A percentile compares a stretch with the other conserved stretches of the same genome.
Conservation (phyloP, 768 basidiomycete genomes). For the Suillus subluteus region DNA sequence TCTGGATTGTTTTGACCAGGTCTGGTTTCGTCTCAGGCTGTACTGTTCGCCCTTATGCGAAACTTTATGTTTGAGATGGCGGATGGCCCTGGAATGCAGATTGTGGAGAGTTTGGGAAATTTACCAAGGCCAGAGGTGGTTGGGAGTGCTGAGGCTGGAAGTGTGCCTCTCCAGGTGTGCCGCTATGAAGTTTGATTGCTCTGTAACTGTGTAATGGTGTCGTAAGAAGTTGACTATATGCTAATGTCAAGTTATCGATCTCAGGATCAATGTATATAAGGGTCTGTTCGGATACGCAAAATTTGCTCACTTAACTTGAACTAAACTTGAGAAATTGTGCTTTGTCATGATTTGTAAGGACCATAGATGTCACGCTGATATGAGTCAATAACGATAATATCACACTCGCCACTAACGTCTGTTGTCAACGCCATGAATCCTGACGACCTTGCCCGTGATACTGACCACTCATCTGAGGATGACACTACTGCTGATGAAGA, state of each 20-base stretch:
- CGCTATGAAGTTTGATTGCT: slow-evolving; percentile 1
- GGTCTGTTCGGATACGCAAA: too few relatives aligned
- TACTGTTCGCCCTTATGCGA: slow-evolving; percentile 41
- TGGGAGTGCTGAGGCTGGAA: slow-evolving; percentile 17
- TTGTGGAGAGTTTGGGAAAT: slow-evolving; percentile 29
- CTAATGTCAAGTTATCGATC: background rate
- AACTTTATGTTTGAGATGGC: slow-evolving; percentile 38
- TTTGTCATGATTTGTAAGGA: too few relatives aligned
- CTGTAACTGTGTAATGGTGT: background rate
- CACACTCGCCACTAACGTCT: too few relatives aligned
- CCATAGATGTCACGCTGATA: too few relatives aligned
- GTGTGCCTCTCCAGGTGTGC: slow-evolving; percentile 19
- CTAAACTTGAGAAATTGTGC: too few relatives aligned
- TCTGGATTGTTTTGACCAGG: background rate
- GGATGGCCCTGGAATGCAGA: slow-evolving; percentile 41
- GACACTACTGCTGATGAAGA: too few relatives aligned
- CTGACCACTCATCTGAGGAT: too few relatives aligned
- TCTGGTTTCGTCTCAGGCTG: slow-evolving; percentile 27
- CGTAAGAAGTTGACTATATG: background rate
- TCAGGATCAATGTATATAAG: background rate
- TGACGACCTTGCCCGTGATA: too few relatives aligned
- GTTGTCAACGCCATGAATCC: too few relatives aligned
- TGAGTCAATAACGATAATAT: too few relatives aligned
- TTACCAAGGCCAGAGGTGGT: slow-evolving; percentile 40
- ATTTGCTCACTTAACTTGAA: too few relatives aligned